phyloP scores from a whole-genome alignment of 495 filamentous ascomycete genomes.

The Umbilicaria muhlenbergii region DNA sequence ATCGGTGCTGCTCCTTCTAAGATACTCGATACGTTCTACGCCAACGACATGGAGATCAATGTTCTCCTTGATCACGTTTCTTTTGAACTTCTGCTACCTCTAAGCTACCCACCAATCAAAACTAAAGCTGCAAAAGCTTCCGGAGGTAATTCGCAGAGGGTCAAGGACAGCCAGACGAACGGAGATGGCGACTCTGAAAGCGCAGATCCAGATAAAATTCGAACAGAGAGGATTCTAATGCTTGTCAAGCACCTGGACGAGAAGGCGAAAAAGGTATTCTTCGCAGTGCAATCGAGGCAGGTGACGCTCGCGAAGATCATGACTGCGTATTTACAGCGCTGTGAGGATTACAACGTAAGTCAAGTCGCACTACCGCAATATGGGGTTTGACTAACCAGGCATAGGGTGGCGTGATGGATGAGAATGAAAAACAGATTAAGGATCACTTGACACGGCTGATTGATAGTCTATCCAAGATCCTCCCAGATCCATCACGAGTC shows the following conservation, averaged over 20 bases:
- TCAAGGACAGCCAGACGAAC: constrained; percentile 32
- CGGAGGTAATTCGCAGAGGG: constrained; percentile 45
- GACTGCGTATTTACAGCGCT: constrained; percentile 56
- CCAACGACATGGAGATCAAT: constrained; percentile 79
- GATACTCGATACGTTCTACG: constrained; percentile 78
- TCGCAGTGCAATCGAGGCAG: constrained; percentile 67
- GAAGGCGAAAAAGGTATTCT: constrained; percentile 72
- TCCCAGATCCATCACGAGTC: constrained; percentile 55
- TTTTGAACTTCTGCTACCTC: constrained; percentile 70
- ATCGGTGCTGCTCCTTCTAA: constrained; percentile 69
- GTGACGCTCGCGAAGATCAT: constrained; percentile 51
- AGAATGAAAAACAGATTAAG: constrained; percentile 51
- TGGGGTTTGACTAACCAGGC: constrained; percentile 6
- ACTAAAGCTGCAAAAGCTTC: constrained; percentile 41
- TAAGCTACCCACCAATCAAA: constrained; percentile 71
- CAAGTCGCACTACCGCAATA: constrained; percentile 2
- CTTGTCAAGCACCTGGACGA: constrained; percentile 64
- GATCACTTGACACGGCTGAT: constrained; percentile 49
- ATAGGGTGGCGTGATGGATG: constrained; percentile 65
- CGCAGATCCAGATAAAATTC: constrained; percentile 64
- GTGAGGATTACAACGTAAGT: constrained; percentile 65
- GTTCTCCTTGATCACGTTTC: constrained; percentile 71
- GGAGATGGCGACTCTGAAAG: constrained; percentile 31
- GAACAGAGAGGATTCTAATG: constrained; percentile 71
- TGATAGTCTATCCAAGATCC: constrained; percentile 50